phyloP scores from a whole-genome alignment of 345 rosid genomes.

The Bruguiera gymnorhiza region DNA sequence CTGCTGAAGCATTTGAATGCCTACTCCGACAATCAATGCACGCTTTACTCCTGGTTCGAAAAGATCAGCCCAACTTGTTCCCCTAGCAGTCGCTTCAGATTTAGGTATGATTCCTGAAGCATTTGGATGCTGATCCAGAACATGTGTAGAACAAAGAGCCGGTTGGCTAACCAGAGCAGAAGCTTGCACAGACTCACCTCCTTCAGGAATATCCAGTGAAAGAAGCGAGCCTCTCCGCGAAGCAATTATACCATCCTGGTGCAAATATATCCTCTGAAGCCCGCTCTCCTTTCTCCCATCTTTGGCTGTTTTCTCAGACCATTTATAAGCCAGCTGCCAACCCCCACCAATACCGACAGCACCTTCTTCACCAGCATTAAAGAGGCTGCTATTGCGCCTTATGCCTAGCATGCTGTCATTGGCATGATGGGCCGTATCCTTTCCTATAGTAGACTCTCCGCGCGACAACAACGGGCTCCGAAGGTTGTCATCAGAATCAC shows the following conservation, averaged over 20 bases:
- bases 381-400: conserved; percentile 20
- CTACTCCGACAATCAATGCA: conserved; percentile 42
- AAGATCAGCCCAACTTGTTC: conserved; percentile 23
- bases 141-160: conserved; percentile 14
- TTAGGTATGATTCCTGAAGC: conserved; percentile 1
- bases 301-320: conserved; percentile 25
- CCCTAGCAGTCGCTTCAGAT: conserved; percentile 11
- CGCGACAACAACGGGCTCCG: conserved; percentile 33
- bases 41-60: conserved; percentile 44
- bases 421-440: conserved; percentile 4
- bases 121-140: conserved; percentile 7
- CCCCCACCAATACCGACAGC: conserved; percentile 42
- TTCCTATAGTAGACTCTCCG: conserved; percentile 16
- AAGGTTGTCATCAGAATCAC: conserved; percentile 25
- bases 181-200: conserved; percentile 28
- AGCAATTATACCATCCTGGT: conserved; percentile 23
- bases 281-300: conserved; percentile 33
- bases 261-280: conserved; percentile 36
- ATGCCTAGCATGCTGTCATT: conserved; percentile 7
- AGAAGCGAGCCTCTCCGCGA: conserved; percentile 30
- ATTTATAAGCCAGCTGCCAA: conserved; percentile 44
- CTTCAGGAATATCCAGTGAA: conserved; percentile 16
- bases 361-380: conserved; percentile 19
- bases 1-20: conserved; percentile 40
- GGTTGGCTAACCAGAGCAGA: conserved; percentile 40